Conservation (phyloP, 371 early-diverging fungal species). For the Rhizomucor miehei region DNA sequence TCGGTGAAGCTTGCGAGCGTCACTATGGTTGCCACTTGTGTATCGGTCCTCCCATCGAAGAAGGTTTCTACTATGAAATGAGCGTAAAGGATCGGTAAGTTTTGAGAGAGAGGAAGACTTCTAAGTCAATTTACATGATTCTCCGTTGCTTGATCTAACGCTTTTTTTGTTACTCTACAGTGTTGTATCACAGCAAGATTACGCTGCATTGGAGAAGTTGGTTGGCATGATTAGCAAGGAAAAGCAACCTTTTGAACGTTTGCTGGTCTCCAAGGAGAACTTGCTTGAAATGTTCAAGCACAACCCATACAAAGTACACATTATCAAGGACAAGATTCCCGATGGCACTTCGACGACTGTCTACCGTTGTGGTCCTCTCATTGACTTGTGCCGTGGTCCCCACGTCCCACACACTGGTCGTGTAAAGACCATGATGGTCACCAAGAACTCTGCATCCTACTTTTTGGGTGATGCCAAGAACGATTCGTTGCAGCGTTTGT, state of each 20-base stretch:
- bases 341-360: conserved; percentile 96
- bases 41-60: conserved; percentile 98
- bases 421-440: conserved; percentile 93
- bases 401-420: conserved; percentile 96
- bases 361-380: conserved; percentile 97
- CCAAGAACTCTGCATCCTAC: conserved; percentile 98
- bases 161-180: no score
- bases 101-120: no score
- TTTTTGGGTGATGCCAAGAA: conserved; percentile 98
- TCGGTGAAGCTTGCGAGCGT: conserved; percentile 98
- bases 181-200: conserved; percentile 64
- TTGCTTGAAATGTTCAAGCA: conserved; percentile 98
- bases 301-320: conserved; percentile 94
- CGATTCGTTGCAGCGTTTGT: conserved; percentile 97
- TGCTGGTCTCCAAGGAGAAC: conserved; percentile 87
- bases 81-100: conserved; percentile 68
- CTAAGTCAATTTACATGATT: no score
- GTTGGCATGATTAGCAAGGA: conserved; percentile 77
- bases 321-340: conserved; percentile 92
- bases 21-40: conserved; percentile 97
- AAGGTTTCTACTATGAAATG: conserved; percentile 99
- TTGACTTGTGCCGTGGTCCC: conserved; percentile 99
- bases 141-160: not conserved
- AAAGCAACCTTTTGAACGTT: conserved; percentile 94
- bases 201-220: conserved; percentile 19